Evolutionary conservation across 306 rosid genomes (phyloP).

Genomic region (Corylus avellana): DNA sequence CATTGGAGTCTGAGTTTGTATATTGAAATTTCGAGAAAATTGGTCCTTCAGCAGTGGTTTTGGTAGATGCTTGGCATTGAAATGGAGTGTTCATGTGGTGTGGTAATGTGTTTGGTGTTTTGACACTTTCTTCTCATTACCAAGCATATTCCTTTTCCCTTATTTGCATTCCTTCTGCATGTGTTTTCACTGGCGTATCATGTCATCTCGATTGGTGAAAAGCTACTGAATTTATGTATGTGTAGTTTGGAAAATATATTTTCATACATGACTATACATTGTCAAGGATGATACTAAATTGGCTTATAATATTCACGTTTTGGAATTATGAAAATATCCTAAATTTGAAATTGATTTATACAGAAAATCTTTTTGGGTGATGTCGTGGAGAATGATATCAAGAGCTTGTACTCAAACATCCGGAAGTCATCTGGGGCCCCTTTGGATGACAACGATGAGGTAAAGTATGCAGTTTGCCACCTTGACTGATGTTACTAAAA

Average conservation of each 20-base stretch:
- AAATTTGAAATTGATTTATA: constrained; percentile 28
- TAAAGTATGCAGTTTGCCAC: constrained; percentile 7
- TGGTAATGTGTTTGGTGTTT: background rate
- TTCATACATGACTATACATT: background rate
- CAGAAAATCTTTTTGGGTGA: constrained; percentile 55
- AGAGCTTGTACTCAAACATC: constrained; percentile 46
- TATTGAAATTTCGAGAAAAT: background rate
- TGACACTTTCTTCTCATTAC: background rate
- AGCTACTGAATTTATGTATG: background rate
- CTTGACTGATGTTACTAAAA: background rate
- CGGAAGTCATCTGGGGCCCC: constrained; percentile 37
- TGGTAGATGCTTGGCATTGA: background rate
- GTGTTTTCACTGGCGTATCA: background rate
- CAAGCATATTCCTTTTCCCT: background rate
- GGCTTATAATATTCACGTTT: background rate
- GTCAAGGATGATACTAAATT: background rate
- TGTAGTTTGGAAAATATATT: background rate
- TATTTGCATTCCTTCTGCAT: background rate
- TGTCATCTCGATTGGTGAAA: background rate
- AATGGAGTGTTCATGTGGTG: background rate
- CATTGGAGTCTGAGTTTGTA: no score
- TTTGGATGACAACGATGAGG: constrained; percentile 47
- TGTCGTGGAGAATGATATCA: constrained; percentile 47
- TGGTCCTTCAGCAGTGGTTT: background rate
- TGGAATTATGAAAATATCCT: constrained; percentile 4